Evolutionary conservation across 164 flowering plant genomes (phyloP), one percentile per base, ranked within the genome.

Genomic region (Aristolochia fimbriata): DNA sequence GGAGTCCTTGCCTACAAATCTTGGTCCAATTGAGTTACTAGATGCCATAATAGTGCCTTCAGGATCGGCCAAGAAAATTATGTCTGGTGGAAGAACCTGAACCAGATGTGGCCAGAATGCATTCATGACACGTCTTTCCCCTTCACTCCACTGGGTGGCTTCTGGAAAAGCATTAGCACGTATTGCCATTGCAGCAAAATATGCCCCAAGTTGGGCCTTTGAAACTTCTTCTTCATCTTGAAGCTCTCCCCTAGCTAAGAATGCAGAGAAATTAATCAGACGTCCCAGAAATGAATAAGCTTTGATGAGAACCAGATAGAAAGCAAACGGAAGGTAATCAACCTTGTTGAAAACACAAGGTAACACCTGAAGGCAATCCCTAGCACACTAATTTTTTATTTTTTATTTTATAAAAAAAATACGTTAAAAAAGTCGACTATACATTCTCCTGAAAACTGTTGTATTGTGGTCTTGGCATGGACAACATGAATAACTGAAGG

Each of bases 71-170:
- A 94, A 66, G 62, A 94, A 94, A 31, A 88, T 67, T 25, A 91
- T 76, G 71, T 88, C 96, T 19, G 79, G 77, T 4, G 99, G 92
- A 47, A 94, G 84, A 11, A 57, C 81, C 55, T 84, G 83, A 62
- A 75, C 78, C 11, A 94, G 75, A 22, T 69, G 79, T 21, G 99
- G 96, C 97, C 99, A 94, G 64, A 73, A 88, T n/a, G 63, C 63
- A 64, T 77, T 71, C 92, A 94, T 84, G 20, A 94, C 99, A 52
- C 70, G 80, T 72, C 73, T 84, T 70, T 94, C 99, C 56, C 99
- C 97, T 70, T 94, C 99, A 74, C 96, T 88, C 99, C 97, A 94
- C 58, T 91, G 97, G 11, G 96, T 88, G 53, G 81, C 84, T 72
- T 94, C 96, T 0, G 97, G 90, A 68, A 94, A 94, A 8, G 80